These are phyloP conservation scores for Daldinia sp. DNA, from an alignment of 2,329 filamentous ascomycete species.

Conservation along the genomic window DNA sequence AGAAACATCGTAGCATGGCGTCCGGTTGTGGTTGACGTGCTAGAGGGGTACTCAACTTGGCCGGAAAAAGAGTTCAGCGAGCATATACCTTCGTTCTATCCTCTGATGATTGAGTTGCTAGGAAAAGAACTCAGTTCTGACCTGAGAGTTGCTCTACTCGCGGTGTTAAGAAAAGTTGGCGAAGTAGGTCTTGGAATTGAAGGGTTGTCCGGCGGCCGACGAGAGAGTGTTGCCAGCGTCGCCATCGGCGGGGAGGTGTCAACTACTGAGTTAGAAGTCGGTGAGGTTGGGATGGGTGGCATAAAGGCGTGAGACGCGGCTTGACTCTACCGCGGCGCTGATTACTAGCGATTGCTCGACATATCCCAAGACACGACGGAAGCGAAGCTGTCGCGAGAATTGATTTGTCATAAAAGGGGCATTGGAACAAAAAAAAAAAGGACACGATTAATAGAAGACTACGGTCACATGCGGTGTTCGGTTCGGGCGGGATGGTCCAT, in stretches of 20 bases:
- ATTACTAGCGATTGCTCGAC: slow-evolving; percentile 1
- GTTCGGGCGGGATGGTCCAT: slow-evolving; percentile 13
- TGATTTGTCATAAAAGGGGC: slow-evolving; percentile 32
- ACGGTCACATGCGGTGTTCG: slow-evolving; percentile 36
- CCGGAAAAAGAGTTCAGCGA: slow-evolving; percentile 82
- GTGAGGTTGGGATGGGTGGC: slow-evolving; percentile 45
- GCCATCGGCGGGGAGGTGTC: slow-evolving; percentile 36
- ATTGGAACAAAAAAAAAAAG: slow-evolving; percentile 24
- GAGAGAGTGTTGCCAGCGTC: slow-evolving; percentile 58
- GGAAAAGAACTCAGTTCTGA: slow-evolving; percentile 84
- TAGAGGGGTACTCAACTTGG: slow-evolving; percentile 92
- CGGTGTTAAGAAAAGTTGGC: slow-evolving; percentile 83
- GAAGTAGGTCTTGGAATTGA: slow-evolving; percentile 76
- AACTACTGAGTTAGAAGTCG: slow-evolving; percentile 36
- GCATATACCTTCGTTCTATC: slow-evolving; percentile 87
- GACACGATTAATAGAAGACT: slow-evolving; percentile 34
- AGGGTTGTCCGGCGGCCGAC: slow-evolving; percentile 58
- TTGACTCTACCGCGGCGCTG: slow-evolving; percentile 6
- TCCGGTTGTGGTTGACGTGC: slow-evolving; percentile 94
- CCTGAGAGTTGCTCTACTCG: slow-evolving; percentile 80
- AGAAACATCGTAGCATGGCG: slow-evolving; percentile 97
- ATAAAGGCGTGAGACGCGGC: slow-evolving; percentile 26
- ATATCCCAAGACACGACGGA: neutral
- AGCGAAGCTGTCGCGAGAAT: slow-evolving; percentile 4
- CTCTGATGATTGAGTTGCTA: slow-evolving; percentile 84